phyloP scores from a whole-genome alignment of 2,329 filamentous ascomycete species.

The Trichophyton mentagrophytes region DNA sequence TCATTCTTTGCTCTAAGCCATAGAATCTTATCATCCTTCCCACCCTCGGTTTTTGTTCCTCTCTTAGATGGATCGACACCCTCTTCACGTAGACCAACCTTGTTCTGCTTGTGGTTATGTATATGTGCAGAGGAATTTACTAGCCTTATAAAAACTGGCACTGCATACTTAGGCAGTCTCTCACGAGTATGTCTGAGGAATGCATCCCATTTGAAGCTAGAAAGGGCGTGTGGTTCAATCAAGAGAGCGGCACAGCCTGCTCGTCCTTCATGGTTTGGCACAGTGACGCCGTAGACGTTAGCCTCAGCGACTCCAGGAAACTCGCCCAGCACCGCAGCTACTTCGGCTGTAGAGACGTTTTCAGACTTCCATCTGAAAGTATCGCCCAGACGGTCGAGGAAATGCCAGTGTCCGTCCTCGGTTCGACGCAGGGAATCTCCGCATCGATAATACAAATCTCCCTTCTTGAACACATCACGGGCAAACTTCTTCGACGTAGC shows the following conservation, averaged over 20 bases:
- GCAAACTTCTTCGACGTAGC: constrained; percentile 57
- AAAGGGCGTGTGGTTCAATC: constrained; percentile 40
- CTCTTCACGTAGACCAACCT: constrained; percentile 54
- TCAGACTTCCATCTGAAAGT: constrained; percentile 65
- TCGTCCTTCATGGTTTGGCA: constrained; percentile 55
- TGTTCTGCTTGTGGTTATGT: constrained; percentile 70
- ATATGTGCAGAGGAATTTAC: constrained; percentile 39
- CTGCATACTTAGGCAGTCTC: constrained; percentile 58
- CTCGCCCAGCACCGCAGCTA: constrained; percentile 49
- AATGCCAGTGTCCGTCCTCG: constrained; percentile 54
- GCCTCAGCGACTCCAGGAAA: constrained; percentile 50
- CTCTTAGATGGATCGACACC: constrained; percentile 47
- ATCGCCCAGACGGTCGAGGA: constrained; percentile 57
- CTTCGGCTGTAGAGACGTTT: constrained; percentile 55
- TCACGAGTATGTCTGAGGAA: constrained; percentile 47
- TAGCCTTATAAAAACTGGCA: constrained; percentile 59
- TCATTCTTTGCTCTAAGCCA: constrained; percentile 39
- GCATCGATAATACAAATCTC: constrained; percentile 55
- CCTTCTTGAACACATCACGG: constrained; percentile 51
- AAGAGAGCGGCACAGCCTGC: constrained; percentile 49
- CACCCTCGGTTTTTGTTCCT: constrained; percentile 32
- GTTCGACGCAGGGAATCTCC: constrained; percentile 54
- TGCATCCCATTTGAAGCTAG: constrained; percentile 46
- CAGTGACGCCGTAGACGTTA: constrained; percentile 55
- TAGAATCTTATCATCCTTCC: constrained; percentile 35